These are phyloP conservation scores for Candida jianshihensis DNA, from an alignment of 805 yeast genomes.

Conservation along the genomic window DNA sequence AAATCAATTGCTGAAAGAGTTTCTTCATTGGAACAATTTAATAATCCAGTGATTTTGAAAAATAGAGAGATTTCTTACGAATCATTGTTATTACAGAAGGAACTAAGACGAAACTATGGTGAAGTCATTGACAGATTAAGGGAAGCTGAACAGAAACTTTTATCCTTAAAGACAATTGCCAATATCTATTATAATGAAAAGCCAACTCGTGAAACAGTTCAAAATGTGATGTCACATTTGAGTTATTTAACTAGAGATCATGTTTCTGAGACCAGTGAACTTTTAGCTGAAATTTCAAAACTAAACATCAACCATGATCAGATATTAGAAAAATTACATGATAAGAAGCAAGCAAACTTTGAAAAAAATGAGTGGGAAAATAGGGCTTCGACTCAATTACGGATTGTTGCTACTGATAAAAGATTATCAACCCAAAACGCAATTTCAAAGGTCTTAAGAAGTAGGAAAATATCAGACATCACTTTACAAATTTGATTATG, in stretches of 20 bases:
- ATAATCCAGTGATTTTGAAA: slow-evolving; percentile 6
- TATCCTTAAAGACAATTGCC: slow-evolving; percentile 15
- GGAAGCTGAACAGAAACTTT: slow-evolving; percentile 12
- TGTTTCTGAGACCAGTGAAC: slow-evolving; percentile 12
- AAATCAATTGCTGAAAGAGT: slow-evolving; percentile 7
- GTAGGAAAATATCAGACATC: slow-evolving; percentile 7
- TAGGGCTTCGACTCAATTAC: slow-evolving; percentile 12
- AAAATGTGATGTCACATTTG: slow-evolving; percentile 12
- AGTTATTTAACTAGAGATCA: slow-evolving; percentile 12
- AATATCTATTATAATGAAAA: slow-evolving; percentile 6
- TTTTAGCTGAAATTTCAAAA: slow-evolving; percentile 14
- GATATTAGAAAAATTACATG: slow-evolving; percentile 10
- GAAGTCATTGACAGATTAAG: slow-evolving; percentile 8
- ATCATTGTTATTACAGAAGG: slow-evolving; percentile 8
- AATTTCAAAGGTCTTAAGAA: slow-evolving; percentile 5
- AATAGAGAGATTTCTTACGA: slow-evolving; percentile 17
- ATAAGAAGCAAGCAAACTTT: slow-evolving; percentile 2
- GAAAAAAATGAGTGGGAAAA: slow-evolving; percentile 2
- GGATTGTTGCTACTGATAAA: slow-evolving; percentile 8
- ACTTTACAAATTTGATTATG: slow-evolving; percentile 8
- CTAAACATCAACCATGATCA: slow-evolving; percentile 15
- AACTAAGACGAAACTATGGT: slow-evolving; percentile 10
- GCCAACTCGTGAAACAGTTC: slow-evolving; percentile 9
- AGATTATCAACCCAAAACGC: slow-evolving; percentile 5
- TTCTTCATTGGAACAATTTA: slow-evolving; percentile 2